Base-by-base conservation (phyloP, 352 stramenopile species). In the Thalassiosira ordinaria region DNA sequence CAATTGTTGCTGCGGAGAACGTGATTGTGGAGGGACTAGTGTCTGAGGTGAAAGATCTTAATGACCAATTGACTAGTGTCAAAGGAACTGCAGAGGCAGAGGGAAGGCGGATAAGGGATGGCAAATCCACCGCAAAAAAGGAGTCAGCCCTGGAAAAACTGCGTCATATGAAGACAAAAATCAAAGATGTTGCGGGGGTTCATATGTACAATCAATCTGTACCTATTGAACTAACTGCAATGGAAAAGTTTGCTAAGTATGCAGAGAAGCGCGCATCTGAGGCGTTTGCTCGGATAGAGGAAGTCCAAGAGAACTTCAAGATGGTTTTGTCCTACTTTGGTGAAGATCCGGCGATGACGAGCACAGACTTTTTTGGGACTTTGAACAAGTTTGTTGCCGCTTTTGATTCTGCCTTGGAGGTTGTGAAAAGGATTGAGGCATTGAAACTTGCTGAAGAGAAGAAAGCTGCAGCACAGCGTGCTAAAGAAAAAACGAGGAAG, bases 1-100 rank as follows among this genome's bases (percentile, higher is more conserved):
- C 88, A 53, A 94, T 98, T 13, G 85, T 89, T 24, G 75, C 93
- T 20, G 96, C 96, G 11, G 91, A 96, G n/a, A 93, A 92, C 64
- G 71, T 95, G 2, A 81, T 89, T n/a, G 29, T 92, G 2, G 89
- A 95, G 52, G 53, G 29, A 14, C 59, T 95, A 52, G 53, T 82
- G 35, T 78, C 74, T 27, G 90, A 94, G 46, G 78, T 95, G 27
- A 92, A 90, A 74, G 62, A 82, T 24, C 35, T 95, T 7, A 79
- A 85, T 35, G 72, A 89, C 18, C 82, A 93, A 63, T 64, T 94
- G 7, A 82, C 69, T 37, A 61, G 55, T 41, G 85, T 95, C 8
- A 82, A 91, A 53, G 68, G 81, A 77, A 91, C 81, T 74, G 85
- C 83, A 72, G 63, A 56, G 63, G 59, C 76, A 68, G 82, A 93